phyloP scores from a whole-genome alignment of 2,329 filamentous ascomycete genomes.

The Bipolaris bicolor region DNA sequence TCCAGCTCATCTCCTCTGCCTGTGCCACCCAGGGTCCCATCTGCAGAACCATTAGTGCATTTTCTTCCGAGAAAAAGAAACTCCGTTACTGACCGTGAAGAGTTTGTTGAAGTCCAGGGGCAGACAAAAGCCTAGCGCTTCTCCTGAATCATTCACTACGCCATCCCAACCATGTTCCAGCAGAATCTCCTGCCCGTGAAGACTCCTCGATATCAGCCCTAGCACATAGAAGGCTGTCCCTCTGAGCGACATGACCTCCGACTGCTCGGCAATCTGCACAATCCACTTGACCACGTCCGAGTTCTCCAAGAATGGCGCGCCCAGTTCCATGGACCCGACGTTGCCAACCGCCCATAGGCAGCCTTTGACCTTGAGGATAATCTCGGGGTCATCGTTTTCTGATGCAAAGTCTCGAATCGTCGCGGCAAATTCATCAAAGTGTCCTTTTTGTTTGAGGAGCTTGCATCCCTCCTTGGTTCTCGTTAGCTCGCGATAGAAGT shows the following conservation, averaged over 20 bases:
- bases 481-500: constrained; percentile 95
- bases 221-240: constrained; percentile 97
- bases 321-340: constrained; percentile 96
- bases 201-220: constrained; percentile 87
- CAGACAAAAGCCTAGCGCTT: constrained; percentile 85
- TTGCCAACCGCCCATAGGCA: constrained; percentile 98
- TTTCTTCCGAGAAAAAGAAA: neutral
- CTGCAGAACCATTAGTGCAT: constrained; percentile 34
- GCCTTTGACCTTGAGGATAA: constrained; percentile 91
- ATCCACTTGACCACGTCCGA: constrained; percentile 88
- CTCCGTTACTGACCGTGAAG: constrained; percentile 65
- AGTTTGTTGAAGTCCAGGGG: constrained; percentile 79
- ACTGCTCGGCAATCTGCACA: constrained; percentile 83
- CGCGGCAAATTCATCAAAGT: constrained; percentile 90
- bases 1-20: constrained; percentile 39
- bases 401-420: constrained; percentile 89
- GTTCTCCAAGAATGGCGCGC: constrained; percentile 89
- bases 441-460: constrained; percentile 87
- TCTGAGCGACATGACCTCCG: constrained; percentile 88
- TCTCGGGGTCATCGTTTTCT: constrained; percentile 82
- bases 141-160: constrained; percentile 80
- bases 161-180: constrained; percentile 92
- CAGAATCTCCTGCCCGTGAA: constrained; percentile 90
- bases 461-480: constrained; percentile 91
- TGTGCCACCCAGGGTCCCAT: constrained; percentile 48